Base-by-base conservation (phyloP, 164 flowering plant genomes). In the Nelumbo lutea region DNA sequence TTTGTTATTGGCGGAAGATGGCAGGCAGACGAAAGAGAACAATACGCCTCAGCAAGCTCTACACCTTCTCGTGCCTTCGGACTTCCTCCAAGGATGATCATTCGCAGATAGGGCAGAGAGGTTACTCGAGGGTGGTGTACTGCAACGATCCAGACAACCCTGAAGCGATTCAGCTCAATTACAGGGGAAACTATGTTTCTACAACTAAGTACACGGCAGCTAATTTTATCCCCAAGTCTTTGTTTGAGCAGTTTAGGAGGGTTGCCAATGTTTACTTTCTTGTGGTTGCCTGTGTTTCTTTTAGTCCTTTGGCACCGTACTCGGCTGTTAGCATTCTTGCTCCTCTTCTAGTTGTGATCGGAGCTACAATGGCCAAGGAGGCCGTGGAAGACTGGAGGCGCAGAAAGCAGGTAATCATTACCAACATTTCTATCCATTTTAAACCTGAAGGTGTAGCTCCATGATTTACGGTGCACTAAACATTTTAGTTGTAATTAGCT, bases 381-480 rank as follows among this genome's bases (percentile, higher is more conserved):
- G 97, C 79, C n/a, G 82, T 86, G 9, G 97, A 91, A 72, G 97
- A 91, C 68, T 88, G 93, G 94, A 80, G 87, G 77, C 83, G 97
- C 13, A 78, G 82, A 73, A 82, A 75, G 68, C 97, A 90, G 89
- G 97, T 90, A 72, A 9, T 52, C 9, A 9, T 15, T 41, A 13
- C 1, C 41, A 11, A 5, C 42, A 2, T 7, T 27, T 27, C 27
- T 27, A 27, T 27, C 27, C 27, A 27, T 27, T 27, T 27, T 27
- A 27, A 27, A 27, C 27, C 27, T 27, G 27, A 27, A 27, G 27
- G 27, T 27, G 27, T 27, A 27, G 0, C 27, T 27, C 27, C 27
- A 27, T 27, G 27, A 27, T 27, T 27, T 27, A 27, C 27, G 27
- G 27, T 27, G 27, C 27, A 27, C 27, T 27, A 27, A 27, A 27